phyloP scores from a whole-genome alignment of 495 filamentous ascomycete species.

The Aspergillus sparsus region DNA sequence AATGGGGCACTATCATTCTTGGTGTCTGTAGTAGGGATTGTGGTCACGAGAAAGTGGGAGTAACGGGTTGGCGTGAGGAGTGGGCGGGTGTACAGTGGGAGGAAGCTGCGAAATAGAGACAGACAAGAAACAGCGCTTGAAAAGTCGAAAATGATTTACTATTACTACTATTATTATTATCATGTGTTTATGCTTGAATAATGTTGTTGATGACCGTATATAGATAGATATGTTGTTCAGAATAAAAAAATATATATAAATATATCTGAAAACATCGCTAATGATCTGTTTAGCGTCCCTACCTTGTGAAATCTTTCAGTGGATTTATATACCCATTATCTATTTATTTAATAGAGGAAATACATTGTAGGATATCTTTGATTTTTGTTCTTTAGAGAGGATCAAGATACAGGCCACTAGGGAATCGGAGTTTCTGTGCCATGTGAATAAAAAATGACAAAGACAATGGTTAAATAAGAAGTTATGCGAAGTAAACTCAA shows the following conservation, averaged over 20 bases:
- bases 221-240: slow-evolving; percentile 8
- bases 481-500: slow-evolving; percentile 31
- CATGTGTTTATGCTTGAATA: slow-evolving; percentile 14
- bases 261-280: background rate
- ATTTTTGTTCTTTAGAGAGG: slow-evolving; percentile 10
- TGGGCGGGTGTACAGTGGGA: slow-evolving; percentile 99
- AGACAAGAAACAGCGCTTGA: background rate
- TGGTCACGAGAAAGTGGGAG: slow-evolving; percentile 50
- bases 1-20: slow-evolving; percentile 96
- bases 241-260: background rate
- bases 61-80: slow-evolving; percentile 79
- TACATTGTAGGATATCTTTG: background rate
- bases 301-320: background rate
- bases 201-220: slow-evolving; percentile 22
- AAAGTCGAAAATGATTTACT: too few relatives aligned
- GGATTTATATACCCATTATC: background rate
- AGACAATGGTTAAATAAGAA: slow-evolving; percentile 21
- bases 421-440: slow-evolving; percentile 9
- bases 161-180: background rate
- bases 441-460: slow-evolving; percentile 13
- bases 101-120: slow-evolving; percentile 52
- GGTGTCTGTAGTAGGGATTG: slow-evolving; percentile 79
- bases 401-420: slow-evolving; percentile 8
- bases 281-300: background rate
- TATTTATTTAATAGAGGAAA: background rate